Conservation (phyloP, 768 basidiomycete species). For the Termitomyces sp. region DNA sequence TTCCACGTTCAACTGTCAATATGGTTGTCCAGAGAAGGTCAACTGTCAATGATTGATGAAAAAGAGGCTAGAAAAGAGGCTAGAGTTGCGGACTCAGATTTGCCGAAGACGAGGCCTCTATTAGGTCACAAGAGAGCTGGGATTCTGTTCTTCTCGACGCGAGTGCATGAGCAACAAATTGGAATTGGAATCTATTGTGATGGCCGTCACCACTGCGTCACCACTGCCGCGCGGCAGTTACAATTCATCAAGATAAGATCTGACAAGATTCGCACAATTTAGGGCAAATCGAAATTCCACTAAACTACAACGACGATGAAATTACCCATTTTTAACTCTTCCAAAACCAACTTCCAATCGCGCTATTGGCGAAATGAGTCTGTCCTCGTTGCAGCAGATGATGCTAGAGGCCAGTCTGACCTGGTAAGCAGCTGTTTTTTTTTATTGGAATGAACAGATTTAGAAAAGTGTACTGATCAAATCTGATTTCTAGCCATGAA, state of each 20-base stretch:
- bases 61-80: slow-evolving; percentile 16
- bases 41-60: slow-evolving; percentile 7
- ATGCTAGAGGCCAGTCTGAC: not conserved
- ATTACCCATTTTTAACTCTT: not conserved
- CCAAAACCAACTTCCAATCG: not conserved
- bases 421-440: not conserved
- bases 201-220: not conserved
- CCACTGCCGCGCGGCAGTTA: not conserved
- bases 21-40: not conserved
- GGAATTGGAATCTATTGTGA: not conserved
- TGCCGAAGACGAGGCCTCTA: not conserved
- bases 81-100: not conserved
- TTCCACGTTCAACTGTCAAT: not conserved
- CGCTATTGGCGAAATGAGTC: not conserved
- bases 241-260: not conserved
- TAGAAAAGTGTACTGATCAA: not conserved
- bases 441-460: too few relatives aligned
- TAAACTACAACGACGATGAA: not conserved
- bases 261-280: not conserved
- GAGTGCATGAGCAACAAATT: not conserved
- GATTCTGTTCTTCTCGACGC: not conserved
- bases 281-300: too few relatives aligned
- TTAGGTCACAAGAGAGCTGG: not conserved
- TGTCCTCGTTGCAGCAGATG: not conserved
- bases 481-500: not conserved